Evolutionary conservation across 768 basidiomycete genomes (phyloP).

Genomic region (Strobilomyces confusus): DNA sequence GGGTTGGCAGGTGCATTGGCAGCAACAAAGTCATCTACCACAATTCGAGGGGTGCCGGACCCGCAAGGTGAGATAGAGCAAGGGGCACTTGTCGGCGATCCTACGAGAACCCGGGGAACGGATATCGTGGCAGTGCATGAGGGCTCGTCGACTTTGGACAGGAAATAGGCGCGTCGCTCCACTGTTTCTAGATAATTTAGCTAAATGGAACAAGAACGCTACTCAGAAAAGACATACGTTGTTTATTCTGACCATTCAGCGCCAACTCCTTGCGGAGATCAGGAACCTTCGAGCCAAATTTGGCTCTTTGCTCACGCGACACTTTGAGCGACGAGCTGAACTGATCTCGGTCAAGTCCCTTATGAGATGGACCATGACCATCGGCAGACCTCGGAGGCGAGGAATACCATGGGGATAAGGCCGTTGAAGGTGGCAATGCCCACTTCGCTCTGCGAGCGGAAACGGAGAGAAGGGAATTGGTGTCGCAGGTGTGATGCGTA

Average conservation of each 20-base stretch:
- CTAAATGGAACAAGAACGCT: neutral
- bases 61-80: constrained; percentile 67
- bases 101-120: constrained; percentile 63
- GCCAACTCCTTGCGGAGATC: constrained; percentile 75
- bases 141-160: constrained; percentile 68
- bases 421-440: constrained; percentile 40
- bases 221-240: constrained; percentile 46
- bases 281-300: constrained; percentile 38
- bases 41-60: constrained; percentile 52
- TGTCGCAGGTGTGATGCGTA: constrained; percentile 66
- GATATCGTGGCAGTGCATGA: constrained; percentile 56
- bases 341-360: constrained; percentile 58
- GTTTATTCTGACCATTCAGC: constrained; percentile 69
- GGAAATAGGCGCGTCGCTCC: constrained; percentile 70
- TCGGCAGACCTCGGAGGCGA: constrained; percentile 50
- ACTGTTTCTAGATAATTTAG: constrained; percentile 37
- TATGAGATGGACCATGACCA: constrained; percentile 32
- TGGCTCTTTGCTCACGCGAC: constrained; percentile 52
- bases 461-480: constrained; percentile 67
- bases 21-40: constrained; percentile 17
- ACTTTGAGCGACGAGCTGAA: constrained; percentile 63
- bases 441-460: constrained; percentile 45
- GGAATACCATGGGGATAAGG: constrained; percentile 31
- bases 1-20: neutral
- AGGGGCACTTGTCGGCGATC: constrained; percentile 67